Percentiles rank a stretch among this genome's conserved stretches.
Conservation (phyloP, 768 basidiomycete species). For the Dacryopinax primogenitus region DNA sequence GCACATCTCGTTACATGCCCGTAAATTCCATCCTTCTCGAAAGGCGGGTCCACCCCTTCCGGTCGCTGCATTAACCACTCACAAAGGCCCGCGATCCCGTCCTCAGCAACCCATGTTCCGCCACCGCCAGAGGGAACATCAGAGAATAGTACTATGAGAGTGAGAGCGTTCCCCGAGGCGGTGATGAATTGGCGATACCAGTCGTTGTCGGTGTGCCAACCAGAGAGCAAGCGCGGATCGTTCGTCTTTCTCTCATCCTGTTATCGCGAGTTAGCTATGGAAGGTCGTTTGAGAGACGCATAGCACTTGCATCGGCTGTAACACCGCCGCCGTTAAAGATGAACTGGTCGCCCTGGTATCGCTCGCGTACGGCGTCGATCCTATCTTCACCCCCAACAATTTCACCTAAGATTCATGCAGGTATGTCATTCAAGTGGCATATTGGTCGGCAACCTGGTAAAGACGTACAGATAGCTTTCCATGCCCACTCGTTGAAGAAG, state of each 20-base stretch:
- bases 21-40: neutral
- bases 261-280: neutral
- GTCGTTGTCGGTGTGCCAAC: constrained; percentile 8
- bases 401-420: neutral
- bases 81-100: neutral
- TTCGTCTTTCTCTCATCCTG: neutral
- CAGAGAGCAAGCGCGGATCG: neutral
- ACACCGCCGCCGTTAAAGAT: neutral
- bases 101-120: constrained; percentile 3
- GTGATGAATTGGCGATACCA: constrained; percentile 4
- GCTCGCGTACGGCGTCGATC: neutral
- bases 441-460: neutral
- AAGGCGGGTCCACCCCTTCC: neutral
- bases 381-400: constrained; percentile 8
- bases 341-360: constrained; percentile 11
- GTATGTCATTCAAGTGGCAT: too few species aligned
- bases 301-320: neutral
- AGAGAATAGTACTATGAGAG: constrained; percentile 3
- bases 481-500: neutral
- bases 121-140: constrained; percentile 4
- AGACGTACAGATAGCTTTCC: neutral
- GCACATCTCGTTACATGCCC: neutral
- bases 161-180: neutral
- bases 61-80: neutral
- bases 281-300: neutral